Conservation (phyloP, 768 basidiomycete species). For the Podaxis mareebaensis region DNA sequence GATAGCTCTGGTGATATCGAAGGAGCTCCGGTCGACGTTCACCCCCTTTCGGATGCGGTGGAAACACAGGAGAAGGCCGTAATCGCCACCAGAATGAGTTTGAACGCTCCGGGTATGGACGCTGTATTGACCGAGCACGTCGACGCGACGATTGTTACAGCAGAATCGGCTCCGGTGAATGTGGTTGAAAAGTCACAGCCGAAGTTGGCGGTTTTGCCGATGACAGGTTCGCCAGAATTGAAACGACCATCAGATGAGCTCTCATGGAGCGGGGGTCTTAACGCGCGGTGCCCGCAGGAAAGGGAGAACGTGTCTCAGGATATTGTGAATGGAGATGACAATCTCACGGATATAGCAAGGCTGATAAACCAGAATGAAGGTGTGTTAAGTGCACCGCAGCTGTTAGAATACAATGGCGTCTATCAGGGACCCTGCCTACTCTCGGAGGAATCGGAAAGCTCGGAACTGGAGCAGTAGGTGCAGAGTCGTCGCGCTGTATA, state of each 20-base stretch:
- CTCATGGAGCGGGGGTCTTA: neutral
- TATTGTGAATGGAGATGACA: neutral
- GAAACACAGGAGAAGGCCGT: neutral
- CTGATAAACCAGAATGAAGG: neutral
- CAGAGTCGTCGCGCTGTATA: neutral
- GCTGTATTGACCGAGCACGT: neutral
- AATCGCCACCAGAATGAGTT: neutral
- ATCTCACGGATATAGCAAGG: neutral
- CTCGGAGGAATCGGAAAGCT: conserved; percentile 22
- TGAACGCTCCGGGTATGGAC: neutral
- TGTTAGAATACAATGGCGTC: conserved; percentile 31
- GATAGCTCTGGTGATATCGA: neutral
- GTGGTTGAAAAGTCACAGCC: neutral
- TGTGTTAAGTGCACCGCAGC: conserved; percentile 20
- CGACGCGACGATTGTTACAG: neutral
- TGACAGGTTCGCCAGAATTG: neutral
- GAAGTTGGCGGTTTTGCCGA: neutral
- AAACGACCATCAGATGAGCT: neutral
- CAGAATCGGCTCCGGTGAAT: neutral
- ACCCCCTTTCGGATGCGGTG: neutral
- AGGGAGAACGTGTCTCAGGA: neutral
- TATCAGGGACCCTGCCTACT: conserved; percentile 36
- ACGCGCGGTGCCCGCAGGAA: neutral
- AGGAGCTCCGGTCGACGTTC: neutral
- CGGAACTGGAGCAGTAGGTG: conserved; percentile 19